Conservation (phyloP, 768 basidiomycete genomes). For the Lactifluus rugatus region DNA sequence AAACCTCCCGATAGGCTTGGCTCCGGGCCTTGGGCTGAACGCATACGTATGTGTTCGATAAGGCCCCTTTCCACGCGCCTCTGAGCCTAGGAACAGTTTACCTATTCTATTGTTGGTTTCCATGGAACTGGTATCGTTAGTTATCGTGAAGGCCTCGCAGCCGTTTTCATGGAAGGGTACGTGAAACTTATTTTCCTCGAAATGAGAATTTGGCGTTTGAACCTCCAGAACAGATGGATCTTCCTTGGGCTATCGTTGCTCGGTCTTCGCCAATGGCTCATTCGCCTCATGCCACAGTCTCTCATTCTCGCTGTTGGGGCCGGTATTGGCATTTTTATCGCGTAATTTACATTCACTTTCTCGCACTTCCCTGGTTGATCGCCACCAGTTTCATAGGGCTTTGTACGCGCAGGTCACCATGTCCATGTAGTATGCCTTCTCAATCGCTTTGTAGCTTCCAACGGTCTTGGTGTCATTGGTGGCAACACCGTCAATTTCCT, state of each 20-base stretch:
- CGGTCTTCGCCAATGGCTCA: constrained; percentile 84
- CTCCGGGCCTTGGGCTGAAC: constrained; percentile 77
- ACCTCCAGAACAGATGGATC: constrained; percentile 45
- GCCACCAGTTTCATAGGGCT: constrained; percentile 59
- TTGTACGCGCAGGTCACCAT: constrained; percentile 31
- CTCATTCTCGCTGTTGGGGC: constrained; percentile 77
- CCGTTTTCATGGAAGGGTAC: constrained; percentile 82
- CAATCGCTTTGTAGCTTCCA: constrained; percentile 34
- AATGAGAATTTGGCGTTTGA: background rate
- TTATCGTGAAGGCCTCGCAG: constrained; percentile 72
- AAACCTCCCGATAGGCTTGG: constrained; percentile 84
- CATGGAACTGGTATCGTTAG: constrained; percentile 64
- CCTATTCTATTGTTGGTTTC: constrained; percentile 82
- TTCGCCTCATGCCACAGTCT: constrained; percentile 80
- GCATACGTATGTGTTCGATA: constrained; percentile 49
- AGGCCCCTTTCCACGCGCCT: background rate
- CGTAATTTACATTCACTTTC: constrained; percentile 23
- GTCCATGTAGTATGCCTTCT: background rate
- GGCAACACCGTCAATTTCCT: constrained; percentile 63
- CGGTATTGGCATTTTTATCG: constrained; percentile 83
- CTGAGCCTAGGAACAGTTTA: constrained; percentile 42
- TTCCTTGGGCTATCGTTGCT: constrained; percentile 73
- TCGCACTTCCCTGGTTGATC: background rate
- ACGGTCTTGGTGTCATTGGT: constrained; percentile 67
- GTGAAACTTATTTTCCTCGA: constrained; percentile 18